Evolutionary conservation across 768 basidiomycete genomes (phyloP).

Genomic region (Suillus sp.): DNA sequence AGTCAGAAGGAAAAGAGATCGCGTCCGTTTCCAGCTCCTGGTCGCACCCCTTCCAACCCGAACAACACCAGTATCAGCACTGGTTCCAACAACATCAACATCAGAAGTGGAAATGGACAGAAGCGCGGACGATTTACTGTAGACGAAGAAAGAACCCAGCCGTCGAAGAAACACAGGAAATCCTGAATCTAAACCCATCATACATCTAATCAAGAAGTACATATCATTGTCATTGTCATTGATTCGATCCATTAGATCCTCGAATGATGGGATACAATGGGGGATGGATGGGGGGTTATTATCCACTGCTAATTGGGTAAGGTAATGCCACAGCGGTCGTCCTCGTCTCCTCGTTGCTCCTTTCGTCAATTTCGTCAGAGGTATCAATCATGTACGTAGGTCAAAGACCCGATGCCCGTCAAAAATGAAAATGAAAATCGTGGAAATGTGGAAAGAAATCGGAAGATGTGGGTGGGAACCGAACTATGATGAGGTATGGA

Average conservation of each 20-base stretch:
- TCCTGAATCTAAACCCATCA: slow-evolving; percentile 2
- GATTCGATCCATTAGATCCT: neutral
- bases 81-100: neutral
- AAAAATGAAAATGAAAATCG: slow-evolving; percentile 5
- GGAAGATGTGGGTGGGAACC: neutral
- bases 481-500: slow-evolving; percentile 1
- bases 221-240: slow-evolving; percentile 1
- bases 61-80: neutral
- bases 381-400: slow-evolving; percentile 3
- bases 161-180: slow-evolving; percentile 27
- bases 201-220: neutral
- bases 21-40: slow-evolving; percentile 56
- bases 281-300: slow-evolving; percentile 2
- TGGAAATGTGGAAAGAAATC: slow-evolving; percentile 3
- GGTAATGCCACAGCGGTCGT: neutral
- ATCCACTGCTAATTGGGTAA: slow-evolving; percentile 6
- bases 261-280: slow-evolving; percentile 4
- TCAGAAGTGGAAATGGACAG: slow-evolving; percentile 14
- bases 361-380: slow-evolving; percentile 6
- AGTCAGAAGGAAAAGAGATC: slow-evolving; percentile 88
- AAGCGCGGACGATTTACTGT: slow-evolving; percentile 17
- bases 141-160: slow-evolving; percentile 14
- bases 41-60: neutral
- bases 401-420: slow-evolving; percentile 6
- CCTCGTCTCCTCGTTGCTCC: neutral